Conservation (phyloP, 75 land plant genomes). For the Cupressus sempervirens region DNA sequence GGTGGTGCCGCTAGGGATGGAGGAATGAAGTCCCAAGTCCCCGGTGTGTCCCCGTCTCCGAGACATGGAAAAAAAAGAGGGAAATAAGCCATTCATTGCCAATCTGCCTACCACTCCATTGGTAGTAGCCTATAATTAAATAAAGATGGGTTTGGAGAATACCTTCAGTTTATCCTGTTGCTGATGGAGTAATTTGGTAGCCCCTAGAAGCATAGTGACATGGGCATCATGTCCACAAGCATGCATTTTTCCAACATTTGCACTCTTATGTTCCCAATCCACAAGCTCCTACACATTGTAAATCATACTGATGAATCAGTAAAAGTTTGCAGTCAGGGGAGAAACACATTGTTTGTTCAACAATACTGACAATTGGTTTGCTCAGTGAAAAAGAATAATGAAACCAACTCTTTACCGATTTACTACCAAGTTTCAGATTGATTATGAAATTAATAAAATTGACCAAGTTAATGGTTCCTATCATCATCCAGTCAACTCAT, state of each 20-base stretch:
- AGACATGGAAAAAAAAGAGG: too few relatives aligned
- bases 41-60: too few relatives aligned
- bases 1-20: too few relatives aligned
- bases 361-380: not conserved
- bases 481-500: not conserved
- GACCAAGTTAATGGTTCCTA: not conserved
- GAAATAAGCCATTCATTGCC: not conserved
- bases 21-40: too few relatives aligned
- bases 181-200: slow-evolving; percentile 70
- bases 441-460: not conserved
- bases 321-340: not conserved
- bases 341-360: not conserved
- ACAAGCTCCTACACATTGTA: slow-evolving; percentile 52
- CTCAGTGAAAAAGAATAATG: not conserved
- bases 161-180: slow-evolving; percentile 51
- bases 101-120: not conserved
- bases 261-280: slow-evolving; percentile 87
- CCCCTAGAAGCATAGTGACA: slow-evolving; percentile 87
- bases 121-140: not conserved
- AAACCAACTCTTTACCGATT: not conserved
- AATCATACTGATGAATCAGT: not conserved
- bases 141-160: not conserved
- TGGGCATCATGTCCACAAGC: slow-evolving; percentile 94
- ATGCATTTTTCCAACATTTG: slow-evolving; percentile 72
- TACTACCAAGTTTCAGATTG: not conserved